A percentile compares a stretch with the other conserved stretches of the same genome.
These are phyloP conservation scores for Aspergillus ellipticus DNA, from an alignment of 495 filamentous ascomycete genomes.

Conservation along the genomic window DNA sequence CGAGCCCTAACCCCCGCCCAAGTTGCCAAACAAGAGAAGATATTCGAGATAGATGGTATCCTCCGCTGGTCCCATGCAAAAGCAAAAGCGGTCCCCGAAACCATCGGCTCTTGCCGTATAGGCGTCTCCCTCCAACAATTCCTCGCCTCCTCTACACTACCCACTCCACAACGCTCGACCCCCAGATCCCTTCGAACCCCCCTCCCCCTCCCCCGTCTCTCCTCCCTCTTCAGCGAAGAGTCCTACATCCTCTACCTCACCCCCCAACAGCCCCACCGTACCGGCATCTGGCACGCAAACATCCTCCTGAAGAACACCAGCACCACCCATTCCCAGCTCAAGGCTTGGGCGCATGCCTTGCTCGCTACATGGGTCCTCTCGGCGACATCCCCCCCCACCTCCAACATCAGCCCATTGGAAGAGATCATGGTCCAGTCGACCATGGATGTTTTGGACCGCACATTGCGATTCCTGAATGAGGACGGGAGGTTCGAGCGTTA, in stretches of 20 bases:
- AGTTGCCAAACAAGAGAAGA: constrained; percentile 62
- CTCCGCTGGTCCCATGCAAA: constrained; percentile 45
- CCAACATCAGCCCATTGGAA: not conserved
- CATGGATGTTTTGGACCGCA: constrained; percentile 14
- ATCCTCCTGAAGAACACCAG: constrained; percentile 64
- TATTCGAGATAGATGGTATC: constrained; percentile 64
- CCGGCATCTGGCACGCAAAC: constrained; percentile 31
- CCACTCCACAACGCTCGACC: not conserved
- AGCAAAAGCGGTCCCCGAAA: constrained; percentile 17
- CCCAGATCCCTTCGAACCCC: constrained; percentile 11
- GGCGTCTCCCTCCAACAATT: constrained; percentile 32
- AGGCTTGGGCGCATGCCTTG: constrained; percentile 74
- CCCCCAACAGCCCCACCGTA: not conserved
- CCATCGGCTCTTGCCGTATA: constrained; percentile 30
- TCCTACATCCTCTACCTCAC: constrained; percentile 30
- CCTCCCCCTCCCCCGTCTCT: constrained; percentile 19
- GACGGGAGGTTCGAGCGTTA: constrained; percentile 38
- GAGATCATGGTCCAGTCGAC: not conserved
- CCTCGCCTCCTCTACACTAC: constrained; percentile 10
- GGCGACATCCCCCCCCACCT: not conserved
- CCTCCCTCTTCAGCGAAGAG: constrained; percentile 27
- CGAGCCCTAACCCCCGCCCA: constrained; percentile 57
- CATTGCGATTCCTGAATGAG: constrained; percentile 31
- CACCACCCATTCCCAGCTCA: constrained; percentile 48
- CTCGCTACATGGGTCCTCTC: constrained; percentile 40